These are phyloP conservation scores for Paralagenidium karlingii DNA, from an alignment of 352 stramenopile species.

Conservation along the genomic window DNA sequence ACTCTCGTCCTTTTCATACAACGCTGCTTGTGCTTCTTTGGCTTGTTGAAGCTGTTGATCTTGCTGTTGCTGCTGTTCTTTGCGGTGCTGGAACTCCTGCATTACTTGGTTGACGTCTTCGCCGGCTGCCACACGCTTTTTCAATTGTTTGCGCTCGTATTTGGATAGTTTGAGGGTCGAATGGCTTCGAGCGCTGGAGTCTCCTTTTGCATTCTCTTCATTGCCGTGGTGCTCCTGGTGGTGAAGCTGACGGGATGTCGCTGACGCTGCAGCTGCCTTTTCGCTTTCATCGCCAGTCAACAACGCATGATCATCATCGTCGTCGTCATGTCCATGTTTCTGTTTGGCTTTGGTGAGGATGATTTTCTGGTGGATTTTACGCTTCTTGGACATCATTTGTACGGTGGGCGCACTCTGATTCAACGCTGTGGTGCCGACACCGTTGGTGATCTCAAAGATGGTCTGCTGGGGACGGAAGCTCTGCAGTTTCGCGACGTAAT, in stretches of 20 bases:
- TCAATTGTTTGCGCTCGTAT: conserved; percentile 89
- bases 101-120: conserved; percentile 69
- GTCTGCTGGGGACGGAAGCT: conserved; percentile 92
- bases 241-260: too few relatives aligned
- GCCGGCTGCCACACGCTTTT: conserved; percentile 74
- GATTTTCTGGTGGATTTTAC: conserved; percentile 72
- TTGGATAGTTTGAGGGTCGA: conserved; percentile 88
- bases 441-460: conserved; percentile 87
- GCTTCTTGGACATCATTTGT: conserved; percentile 82
- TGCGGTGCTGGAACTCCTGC: conserved; percentile 33
- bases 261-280: conserved; percentile 1
- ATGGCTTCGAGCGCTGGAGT: too few relatives aligned
- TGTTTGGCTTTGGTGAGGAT: conserved; percentile 47
- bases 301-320: conserved; percentile 8
- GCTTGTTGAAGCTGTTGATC: neutral
- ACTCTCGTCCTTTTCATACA: conserved; percentile 8
- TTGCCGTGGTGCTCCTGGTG: too few relatives aligned
- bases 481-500: conserved; percentile 88
- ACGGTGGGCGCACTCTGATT: conserved; percentile 68
- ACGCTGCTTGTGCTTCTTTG: neutral
- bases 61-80: conserved; percentile 14
- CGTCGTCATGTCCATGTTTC: conserved; percentile 19
- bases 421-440: conserved; percentile 50
- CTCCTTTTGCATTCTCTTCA: too few relatives aligned
- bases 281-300: conserved; percentile 10